These are phyloP conservation scores for Xylariaceae sp. DNA, from an alignment of 2,329 filamentous ascomycete species.

Conservation along the genomic window DNA sequence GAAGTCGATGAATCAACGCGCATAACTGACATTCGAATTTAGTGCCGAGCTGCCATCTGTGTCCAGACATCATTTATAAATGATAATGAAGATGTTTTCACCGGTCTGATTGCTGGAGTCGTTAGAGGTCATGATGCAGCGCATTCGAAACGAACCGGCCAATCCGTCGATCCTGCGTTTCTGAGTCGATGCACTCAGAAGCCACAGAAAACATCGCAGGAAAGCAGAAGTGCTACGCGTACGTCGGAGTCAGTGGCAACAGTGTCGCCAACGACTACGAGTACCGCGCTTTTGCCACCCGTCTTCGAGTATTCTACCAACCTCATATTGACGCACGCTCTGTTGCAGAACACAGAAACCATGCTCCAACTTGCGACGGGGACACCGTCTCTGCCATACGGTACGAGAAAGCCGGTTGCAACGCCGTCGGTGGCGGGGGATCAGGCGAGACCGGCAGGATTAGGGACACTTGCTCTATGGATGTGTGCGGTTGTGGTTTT, in stretches of 20 bases:
- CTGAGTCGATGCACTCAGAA: slow-evolving; percentile 41
- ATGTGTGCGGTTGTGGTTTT: slow-evolving; percentile 1
- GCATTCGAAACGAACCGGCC: slow-evolving; percentile 33
- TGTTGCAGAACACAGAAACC: neutral
- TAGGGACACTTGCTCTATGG: slow-evolving; percentile 4
- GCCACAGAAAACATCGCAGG: slow-evolving; percentile 29
- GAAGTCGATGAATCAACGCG: neutral
- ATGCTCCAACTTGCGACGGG: slow-evolving; percentile 10
- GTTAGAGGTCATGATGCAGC: slow-evolving; percentile 40
- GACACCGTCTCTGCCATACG: slow-evolving; percentile 10
- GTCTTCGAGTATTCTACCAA: slow-evolving; percentile 7
- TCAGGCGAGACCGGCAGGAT: slow-evolving; percentile 4
- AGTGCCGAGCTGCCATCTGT: slow-evolving; percentile 43
- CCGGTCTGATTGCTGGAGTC: slow-evolving; percentile 43
- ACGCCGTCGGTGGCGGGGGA: neutral
- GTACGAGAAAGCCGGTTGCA: neutral
- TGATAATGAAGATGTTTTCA: slow-evolving; percentile 43
- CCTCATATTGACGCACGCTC: slow-evolving; percentile 7
- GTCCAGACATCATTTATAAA: slow-evolving; percentile 43
- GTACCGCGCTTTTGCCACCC: neutral
- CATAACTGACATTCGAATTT: neutral
- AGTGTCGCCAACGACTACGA: neutral
- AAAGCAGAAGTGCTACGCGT: slow-evolving; percentile 8
- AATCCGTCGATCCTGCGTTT: slow-evolving; percentile 37
- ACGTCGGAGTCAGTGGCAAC: neutral